A percentile compares a stretch with the other conserved stretches of the same genome.
phyloP scores from a whole-genome alignment of 805 yeast genomes.

The Metschnikowia henanensis region DNA sequence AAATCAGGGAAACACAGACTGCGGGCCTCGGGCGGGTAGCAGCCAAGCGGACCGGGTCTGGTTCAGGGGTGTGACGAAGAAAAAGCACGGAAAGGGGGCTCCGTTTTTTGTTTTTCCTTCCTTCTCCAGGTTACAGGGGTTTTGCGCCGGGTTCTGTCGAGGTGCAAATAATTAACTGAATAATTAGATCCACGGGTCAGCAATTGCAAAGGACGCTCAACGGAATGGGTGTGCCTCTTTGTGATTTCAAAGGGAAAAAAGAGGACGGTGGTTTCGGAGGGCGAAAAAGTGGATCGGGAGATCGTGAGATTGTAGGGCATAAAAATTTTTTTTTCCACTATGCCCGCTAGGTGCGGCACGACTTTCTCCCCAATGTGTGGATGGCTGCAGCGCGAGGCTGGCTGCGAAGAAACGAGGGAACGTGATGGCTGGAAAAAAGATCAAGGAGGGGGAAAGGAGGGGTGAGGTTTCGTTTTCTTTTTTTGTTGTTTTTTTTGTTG shows the following conservation, averaged over 20 bases:
- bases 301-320: constrained; percentile 10
- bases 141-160: constrained; percentile 5
- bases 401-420: constrained; percentile 2
- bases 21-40: neutral
- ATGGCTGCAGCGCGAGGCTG: neutral
- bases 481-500: too few relatives aligned
- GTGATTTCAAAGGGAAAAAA: neutral
- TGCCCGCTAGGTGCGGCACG: constrained; percentile 9
- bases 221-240: constrained; percentile 1
- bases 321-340: constrained; percentile 7
- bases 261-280: constrained; percentile 2
- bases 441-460: too few relatives aligned
- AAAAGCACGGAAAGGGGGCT: neutral
- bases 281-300: constrained; percentile 6
- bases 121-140: neutral
- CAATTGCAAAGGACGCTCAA: constrained; percentile 5
- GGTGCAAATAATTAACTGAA: constrained; percentile 16
- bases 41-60: too few relatives aligned
- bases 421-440: too few relatives aligned
- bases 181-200: constrained; percentile 16
- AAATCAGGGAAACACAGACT: neutral
- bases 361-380: constrained; percentile 2
- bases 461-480: too few relatives aligned
- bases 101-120: neutral
- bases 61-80: neutral